Base-by-base conservation (phyloP, 352 stramenopile genomes). In the Elongisporangium prolatum region DNA sequence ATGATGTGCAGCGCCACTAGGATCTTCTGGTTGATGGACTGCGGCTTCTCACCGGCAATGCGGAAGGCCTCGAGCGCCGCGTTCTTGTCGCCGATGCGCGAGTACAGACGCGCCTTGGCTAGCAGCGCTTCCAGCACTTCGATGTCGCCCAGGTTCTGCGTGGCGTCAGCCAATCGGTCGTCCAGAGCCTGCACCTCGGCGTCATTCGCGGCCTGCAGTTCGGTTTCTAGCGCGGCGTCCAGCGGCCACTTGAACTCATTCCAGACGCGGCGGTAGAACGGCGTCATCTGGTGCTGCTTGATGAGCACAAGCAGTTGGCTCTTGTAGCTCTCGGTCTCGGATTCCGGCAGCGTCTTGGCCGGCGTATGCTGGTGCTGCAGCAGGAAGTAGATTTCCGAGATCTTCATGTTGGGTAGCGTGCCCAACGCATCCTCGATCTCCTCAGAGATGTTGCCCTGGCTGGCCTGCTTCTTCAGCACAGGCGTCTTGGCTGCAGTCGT, bases 21-120 rank as follows among this genome's bases (percentile, higher is more conserved):
- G 64, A 99, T 98, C 68, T 98, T 98, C 75, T 99, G 98, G 56
- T 98, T 98, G 54, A 93, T 97, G 34, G 80, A 97, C 63, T 99
- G 86, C 53, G 97, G 98, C 64, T 97, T 97, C 64, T 98, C 84
- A 21, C 86, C 82, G 1, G 93, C 75, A 21, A 98, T 84, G 21
- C 81, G 73, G 70, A 98, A 98, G 6, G 95, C 90, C 48, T 93
- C 85, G 14, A 98, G 67, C 21, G 96, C 95, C 38, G 81, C 76
- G 14, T 97, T 74, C 72, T 97, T 95, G 61, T 98, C 87, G 37
- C 93, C 93, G 34, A 98, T 95, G 51, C 92, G 91, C 50, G 95
- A 97, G 57, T 81, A 95, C 88, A 98, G 97, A 50, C 93, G 77
- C 28, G 96, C 97, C 62, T 98, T 92, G 28, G 88, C 77, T 40